A percentile compares a stretch with the other conserved stretches of the same genome.
Evolutionary conservation across 768 basidiomycete species (phyloP).

Genomic region (Naganishia randhawae): DNA sequence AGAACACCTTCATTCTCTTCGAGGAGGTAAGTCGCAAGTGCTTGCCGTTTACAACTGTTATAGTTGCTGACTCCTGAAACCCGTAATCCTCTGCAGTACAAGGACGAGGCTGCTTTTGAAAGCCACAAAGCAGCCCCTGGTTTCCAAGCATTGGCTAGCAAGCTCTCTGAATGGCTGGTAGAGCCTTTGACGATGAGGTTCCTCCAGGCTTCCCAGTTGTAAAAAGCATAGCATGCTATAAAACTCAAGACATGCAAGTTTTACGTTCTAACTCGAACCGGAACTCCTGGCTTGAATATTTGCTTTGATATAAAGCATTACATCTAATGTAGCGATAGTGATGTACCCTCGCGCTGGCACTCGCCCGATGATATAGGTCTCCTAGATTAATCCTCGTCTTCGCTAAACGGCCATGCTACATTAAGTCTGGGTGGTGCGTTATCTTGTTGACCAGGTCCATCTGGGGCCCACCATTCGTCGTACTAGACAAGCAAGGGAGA

Average conservation of each 20-base stretch:
- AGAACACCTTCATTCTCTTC: constrained; percentile 21
- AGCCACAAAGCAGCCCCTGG: constrained; percentile 14
- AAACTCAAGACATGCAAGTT: background rate
- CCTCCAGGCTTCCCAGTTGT: constrained; percentile 10
- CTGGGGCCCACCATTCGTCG: constrained; percentile 50
- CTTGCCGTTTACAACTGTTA: background rate
- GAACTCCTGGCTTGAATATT: background rate
- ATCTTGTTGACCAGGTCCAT: constrained; percentile 46
- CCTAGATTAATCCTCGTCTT: constrained; percentile 43
- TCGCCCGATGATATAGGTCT: background rate
- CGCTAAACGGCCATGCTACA: constrained; percentile 51
- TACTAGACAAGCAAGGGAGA: constrained; percentile 34
- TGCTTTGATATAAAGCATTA: background rate
- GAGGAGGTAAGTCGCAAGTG: constrained; percentile 24
- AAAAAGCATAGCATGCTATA: background rate
- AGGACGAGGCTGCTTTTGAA: constrained; percentile 12
- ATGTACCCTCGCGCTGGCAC: background rate
- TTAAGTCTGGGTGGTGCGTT: constrained; percentile 48
- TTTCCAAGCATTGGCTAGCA: constrained; percentile 21
- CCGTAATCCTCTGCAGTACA: constrained; percentile 8
- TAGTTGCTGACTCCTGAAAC: background rate
- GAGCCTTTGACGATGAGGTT: constrained; percentile 8
- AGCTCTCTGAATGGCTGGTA: constrained; percentile 13
- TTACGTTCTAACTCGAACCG: background rate
- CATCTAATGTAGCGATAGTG: background rate